These are phyloP conservation scores for Emergomyces pasteurianus DNA, from an alignment of 2,329 filamentous ascomycete genomes.

Conservation along the genomic window DNA sequence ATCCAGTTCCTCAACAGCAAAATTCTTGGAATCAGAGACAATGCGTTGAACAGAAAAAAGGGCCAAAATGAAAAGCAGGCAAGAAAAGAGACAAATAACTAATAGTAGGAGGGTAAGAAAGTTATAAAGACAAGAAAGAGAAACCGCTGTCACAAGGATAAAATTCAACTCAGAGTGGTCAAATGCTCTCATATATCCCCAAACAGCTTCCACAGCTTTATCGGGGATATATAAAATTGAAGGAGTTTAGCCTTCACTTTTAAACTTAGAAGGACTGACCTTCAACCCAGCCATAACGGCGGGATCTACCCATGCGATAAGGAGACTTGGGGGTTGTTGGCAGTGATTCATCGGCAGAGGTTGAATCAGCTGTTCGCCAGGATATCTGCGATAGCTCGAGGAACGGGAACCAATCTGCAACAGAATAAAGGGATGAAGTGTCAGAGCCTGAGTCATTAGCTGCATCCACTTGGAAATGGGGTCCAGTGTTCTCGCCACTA, in stretches of 20 bases:
- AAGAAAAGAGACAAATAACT: no score
- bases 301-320: neutral
- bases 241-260: neutral
- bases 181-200: neutral
- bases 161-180: neutral
- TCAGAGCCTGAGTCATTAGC: neutral
- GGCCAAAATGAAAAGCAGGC: neutral
- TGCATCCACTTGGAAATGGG: neutral
- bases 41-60: neutral
- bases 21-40: neutral
- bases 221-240: neutral
- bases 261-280: neutral
- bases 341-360: neutral
- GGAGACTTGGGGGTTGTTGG: neutral
- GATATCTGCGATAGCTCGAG: neutral
- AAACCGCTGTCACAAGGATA: neutral
- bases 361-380: neutral
- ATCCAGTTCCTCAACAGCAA: neutral
- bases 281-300: constrained; percentile 1
- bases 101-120: neutral
- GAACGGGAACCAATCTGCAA: neutral
- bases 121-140: neutral
- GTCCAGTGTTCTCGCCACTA: neutral
- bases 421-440: neutral
- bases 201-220: neutral